A percentile compares a stretch with the other conserved stretches of the same genome.
phyloP scores from a whole-genome alignment of 768 basidiomycete species.

The Agrocybe chaxingu region DNA sequence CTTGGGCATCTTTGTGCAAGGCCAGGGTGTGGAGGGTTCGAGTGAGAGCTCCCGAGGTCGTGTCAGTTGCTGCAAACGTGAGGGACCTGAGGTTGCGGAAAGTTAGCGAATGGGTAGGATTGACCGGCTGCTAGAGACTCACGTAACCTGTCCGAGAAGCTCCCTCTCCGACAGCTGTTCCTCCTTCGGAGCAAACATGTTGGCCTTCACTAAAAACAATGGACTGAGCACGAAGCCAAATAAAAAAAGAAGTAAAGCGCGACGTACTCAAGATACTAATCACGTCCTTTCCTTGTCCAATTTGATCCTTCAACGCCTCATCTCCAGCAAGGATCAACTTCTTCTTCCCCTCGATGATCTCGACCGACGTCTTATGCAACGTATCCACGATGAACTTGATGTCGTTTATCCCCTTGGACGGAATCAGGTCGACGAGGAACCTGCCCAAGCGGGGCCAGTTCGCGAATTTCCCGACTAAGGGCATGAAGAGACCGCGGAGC shows the following conservation, averaged over 20 bases:
- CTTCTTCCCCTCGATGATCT: conserved; percentile 37
- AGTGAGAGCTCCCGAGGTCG: conserved; percentile 38
- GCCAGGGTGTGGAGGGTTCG: conserved; percentile 34
- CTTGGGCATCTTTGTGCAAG: conserved; percentile 24
- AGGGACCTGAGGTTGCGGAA: conserved; percentile 15
- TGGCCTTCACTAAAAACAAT: conserved; percentile 28
- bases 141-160: conserved; percentile 29
- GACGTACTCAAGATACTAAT: conserved; percentile 42
- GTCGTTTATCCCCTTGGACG: conserved; percentile 24
- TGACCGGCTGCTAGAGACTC: background rate
- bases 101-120: background rate
- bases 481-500: conserved; percentile 14
- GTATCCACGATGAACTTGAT: conserved; percentile 30
- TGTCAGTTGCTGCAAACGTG: conserved; percentile 40
- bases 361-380: conserved; percentile 30
- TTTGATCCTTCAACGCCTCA: conserved; percentile 26
- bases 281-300: conserved; percentile 42
- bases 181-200: conserved; percentile 26
- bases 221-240: background rate
- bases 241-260: background rate
- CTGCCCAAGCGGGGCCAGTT: conserved; percentile 26
- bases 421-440: conserved; percentile 29
- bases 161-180: conserved; percentile 32
- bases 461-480: conserved; percentile 18
- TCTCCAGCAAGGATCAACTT: conserved; percentile 30